These are phyloP conservation scores for Solanum chaucha DNA, from an alignment of 257 asterid species.

Conservation along the genomic window DNA sequence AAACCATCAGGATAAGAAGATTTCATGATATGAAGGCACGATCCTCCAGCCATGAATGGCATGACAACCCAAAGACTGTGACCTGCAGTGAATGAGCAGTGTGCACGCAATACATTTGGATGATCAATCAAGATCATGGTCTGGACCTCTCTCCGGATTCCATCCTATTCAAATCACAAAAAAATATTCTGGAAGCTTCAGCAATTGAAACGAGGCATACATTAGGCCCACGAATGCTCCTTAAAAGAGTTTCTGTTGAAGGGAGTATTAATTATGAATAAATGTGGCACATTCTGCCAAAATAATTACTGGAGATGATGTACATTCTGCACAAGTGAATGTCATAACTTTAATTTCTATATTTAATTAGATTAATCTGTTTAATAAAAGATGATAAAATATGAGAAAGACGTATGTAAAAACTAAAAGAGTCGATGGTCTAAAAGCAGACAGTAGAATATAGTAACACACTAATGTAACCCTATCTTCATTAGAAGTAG, in stretches of 20 bases:
- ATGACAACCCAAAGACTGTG: slow-evolving; percentile 95
- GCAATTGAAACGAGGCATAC: slow-evolving; percentile 8
- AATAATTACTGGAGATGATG: not conserved
- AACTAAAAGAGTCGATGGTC: not conserved
- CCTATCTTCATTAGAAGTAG: not conserved
- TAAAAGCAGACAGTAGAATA: not conserved
- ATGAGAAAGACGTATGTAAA: not conserved
- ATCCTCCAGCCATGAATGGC: slow-evolving; percentile 98
- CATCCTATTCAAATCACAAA: slow-evolving; percentile 55
- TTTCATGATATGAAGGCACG: slow-evolving; percentile 95
- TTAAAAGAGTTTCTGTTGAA: not conserved
- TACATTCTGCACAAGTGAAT: not conserved
- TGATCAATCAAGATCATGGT: slow-evolving; percentile 87
- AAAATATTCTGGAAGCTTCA: not conserved
- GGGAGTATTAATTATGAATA: not conserved
- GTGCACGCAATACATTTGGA: slow-evolving; percentile 83
- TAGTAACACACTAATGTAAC: not conserved
- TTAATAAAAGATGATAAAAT: not conserved
- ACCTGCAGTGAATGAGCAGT: slow-evolving; percentile 85
- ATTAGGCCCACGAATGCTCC: not conserved
- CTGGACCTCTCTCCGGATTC: slow-evolving; percentile 92
- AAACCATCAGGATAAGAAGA: slow-evolving; percentile 86
- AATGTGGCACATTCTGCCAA: not conserved
- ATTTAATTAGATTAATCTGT: not conserved
- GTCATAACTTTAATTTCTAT: not conserved